These are phyloP conservation scores for Spizellomyces sp. DNA, from an alignment of 192 early-diverging fungal genomes.

Conservation along the genomic window DNA sequence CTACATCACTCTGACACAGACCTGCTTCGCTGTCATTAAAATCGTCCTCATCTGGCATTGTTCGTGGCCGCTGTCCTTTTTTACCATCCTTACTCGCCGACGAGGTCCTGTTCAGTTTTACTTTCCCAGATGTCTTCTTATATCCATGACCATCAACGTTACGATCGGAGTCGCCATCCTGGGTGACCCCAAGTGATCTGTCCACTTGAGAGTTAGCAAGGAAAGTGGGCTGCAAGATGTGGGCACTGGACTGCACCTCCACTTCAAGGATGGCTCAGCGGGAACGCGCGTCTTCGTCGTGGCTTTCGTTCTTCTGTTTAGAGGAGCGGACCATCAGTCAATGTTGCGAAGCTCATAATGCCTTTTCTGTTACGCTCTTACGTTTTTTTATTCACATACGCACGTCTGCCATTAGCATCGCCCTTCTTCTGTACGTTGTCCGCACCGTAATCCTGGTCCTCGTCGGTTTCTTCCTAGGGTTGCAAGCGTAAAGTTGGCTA, in stretches of 20 bases:
- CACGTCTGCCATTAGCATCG: constrained; percentile 11
- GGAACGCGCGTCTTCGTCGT: constrained; percentile 13
- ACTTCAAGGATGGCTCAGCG: constrained; percentile 50
- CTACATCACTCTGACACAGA: constrained; percentile 7
- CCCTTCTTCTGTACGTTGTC: background rate
- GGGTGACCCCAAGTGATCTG: too few relatives aligned
- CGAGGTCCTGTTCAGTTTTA: background rate
- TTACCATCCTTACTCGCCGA: background rate
- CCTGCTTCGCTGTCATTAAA: constrained; percentile 45
- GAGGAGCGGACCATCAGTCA: background rate
- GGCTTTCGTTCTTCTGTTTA: background rate
- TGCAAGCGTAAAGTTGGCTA: too few relatives aligned
- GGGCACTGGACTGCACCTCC: constrained; percentile 24
- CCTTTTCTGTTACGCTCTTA: too few relatives aligned
- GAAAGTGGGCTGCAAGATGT: too few relatives aligned
- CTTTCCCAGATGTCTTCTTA: background rate
- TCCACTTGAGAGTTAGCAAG: too few relatives aligned
- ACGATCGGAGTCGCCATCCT: too few relatives aligned
- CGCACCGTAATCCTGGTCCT: constrained; percentile 19
- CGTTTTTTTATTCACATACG: constrained; percentile 12
- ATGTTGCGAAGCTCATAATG: background rate
- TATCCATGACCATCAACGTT: constrained; percentile 6
- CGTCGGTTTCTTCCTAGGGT: constrained; percentile 13
- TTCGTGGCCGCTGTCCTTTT: background rate
- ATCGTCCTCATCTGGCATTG: constrained; percentile 39